Evolutionary conservation across 2,329 filamentous ascomycete genomes (phyloP).

Genomic region (Arthroderma sp.): DNA sequence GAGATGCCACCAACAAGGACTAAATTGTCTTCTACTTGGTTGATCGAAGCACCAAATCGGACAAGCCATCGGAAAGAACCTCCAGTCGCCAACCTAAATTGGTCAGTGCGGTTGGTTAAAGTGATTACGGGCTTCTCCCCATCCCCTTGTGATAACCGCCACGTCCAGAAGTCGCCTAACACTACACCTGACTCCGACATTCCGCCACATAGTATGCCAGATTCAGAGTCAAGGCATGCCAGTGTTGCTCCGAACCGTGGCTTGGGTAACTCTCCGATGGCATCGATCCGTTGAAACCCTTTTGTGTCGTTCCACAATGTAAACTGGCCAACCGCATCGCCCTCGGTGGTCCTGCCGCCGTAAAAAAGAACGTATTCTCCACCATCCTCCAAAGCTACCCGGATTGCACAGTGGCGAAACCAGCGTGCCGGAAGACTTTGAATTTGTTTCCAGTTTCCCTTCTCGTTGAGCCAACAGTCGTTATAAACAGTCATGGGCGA

Average conservation of each 20-base stretch:
- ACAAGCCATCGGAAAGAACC: conserved; percentile 21
- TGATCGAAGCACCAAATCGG: conserved; percentile 41
- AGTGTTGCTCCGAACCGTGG: conserved; percentile 47
- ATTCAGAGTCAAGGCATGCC: conserved; percentile 25
- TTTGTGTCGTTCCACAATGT: conserved; percentile 40
- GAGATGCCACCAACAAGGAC: conserved; percentile 43
- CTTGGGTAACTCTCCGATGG: conserved; percentile 25
- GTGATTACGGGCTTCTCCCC: conserved; percentile 18
- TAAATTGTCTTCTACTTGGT: conserved; percentile 33
- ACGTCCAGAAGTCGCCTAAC: conserved; percentile 49
- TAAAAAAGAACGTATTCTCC: conserved; percentile 40
- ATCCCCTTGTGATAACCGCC: conserved; percentile 40
- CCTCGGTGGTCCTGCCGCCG: conserved; percentile 46
- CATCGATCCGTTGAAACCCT: conserved; percentile 38
- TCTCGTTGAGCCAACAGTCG: conserved; percentile 64
- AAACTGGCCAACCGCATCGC: conserved; percentile 38
- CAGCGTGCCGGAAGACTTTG: conserved; percentile 56
- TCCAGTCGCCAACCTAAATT: conserved; percentile 13
- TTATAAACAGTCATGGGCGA: conserved; percentile 56
- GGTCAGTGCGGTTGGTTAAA: conserved; percentile 16
- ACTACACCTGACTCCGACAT: conserved; percentile 53
- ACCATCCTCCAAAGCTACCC: conserved; percentile 19
- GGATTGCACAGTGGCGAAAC: conserved; percentile 59
- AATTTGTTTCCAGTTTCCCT: conserved; percentile 49
- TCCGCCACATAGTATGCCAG: conserved; percentile 59